Percentiles rank a stretch among this genome's conserved stretches.
Evolutionary conservation across 345 rosid genomes (phyloP).

Genomic region (thale cress (Arabidopsis thaliana)): TAIR10.1 NC_003074.8:1041501-1042000

Average conservation of each 20-base stretch:
- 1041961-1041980: slow-evolving; percentile 50
- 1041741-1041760: slow-evolving; percentile 17
- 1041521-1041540: slow-evolving; percentile 68
- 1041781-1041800: neutral
- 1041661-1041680: slow-evolving; percentile 8
- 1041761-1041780: slow-evolving; percentile 4
- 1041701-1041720: neutral
- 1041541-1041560: slow-evolving; percentile 60
- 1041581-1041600: slow-evolving; percentile 60
- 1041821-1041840: slow-evolving; percentile 66
- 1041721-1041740: slow-evolving; percentile 13
- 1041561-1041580: slow-evolving; percentile 68
- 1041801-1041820: slow-evolving; percentile 65
- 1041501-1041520: slow-evolving; percentile 59
- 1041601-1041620: neutral
- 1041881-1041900: slow-evolving; percentile 64
- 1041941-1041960: neutral
- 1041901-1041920: neutral
- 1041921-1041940: neutral
- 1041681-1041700: neutral
- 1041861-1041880: slow-evolving; percentile 58
- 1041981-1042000: slow-evolving; percentile 69
- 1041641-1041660: neutral
- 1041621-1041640: slow-evolving; percentile 14
- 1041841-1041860: slow-evolving; percentile 65